Conservation (phyloP, 1,284 basidiomycete species). For the Volvariella volvacea region DNA sequence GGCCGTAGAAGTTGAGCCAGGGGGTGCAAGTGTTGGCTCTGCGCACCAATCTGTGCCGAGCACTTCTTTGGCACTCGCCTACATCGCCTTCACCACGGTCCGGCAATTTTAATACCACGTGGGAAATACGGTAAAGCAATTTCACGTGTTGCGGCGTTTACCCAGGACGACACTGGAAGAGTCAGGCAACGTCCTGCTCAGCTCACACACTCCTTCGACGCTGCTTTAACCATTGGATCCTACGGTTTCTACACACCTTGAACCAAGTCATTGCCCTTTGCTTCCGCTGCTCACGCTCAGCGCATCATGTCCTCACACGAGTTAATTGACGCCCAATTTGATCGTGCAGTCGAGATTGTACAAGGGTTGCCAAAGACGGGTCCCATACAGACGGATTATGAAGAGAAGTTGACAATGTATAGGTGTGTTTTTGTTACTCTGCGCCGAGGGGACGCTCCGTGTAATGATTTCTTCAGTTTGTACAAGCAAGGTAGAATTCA, state of each 20-base stretch:
- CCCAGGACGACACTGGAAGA: background rate
- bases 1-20: too few species aligned
- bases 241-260: background rate
- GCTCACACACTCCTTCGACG: background rate
- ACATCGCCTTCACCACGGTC: too few species aligned
- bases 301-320: constrained; percentile 47
- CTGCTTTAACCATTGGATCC: background rate
- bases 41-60: too few species aligned
- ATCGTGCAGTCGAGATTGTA: constrained; percentile 91
- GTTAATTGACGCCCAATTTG: constrained; percentile 78
- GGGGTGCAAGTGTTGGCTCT: too few species aligned
- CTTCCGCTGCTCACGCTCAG: background rate
- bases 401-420: constrained; percentile 94
- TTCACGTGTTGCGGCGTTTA: constrained; percentile 10
- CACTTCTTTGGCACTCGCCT: too few species aligned
- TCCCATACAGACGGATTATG: constrained; percentile 94
- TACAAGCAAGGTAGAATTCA: constrained; percentile 79
- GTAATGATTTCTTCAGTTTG: constrained; percentile 40
- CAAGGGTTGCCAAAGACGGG: constrained; percentile 90
- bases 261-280: background rate
- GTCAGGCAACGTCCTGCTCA: background rate
- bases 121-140: background rate
- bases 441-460: background rate
- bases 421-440: constrained; percentile 41
- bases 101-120: background rate